phyloP scores from a whole-genome alignment of 2,329 filamentous ascomycete species.

The Pseudogymnoascus sp. region DNA sequence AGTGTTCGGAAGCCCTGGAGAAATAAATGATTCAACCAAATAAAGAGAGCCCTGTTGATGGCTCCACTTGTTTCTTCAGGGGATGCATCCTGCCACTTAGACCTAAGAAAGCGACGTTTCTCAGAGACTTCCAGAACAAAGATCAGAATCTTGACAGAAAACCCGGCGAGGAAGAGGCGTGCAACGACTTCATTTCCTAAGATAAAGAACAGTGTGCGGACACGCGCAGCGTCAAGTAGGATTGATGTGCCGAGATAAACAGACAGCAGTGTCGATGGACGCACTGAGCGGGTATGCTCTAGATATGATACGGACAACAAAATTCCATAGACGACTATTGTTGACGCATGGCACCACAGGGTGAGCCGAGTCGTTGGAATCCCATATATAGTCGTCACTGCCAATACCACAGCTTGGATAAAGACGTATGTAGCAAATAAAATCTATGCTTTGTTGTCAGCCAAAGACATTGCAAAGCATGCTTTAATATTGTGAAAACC shows the following conservation, averaged over 20 bases:
- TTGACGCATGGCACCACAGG: not conserved
- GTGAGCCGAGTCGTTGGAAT: not conserved
- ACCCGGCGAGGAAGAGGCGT: conserved; percentile 23
- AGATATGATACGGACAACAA: conserved; percentile 27
- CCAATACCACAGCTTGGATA: not conserved
- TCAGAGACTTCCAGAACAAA: conserved; percentile 33
- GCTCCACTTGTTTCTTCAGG: conserved; percentile 31
- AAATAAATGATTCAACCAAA: conserved; percentile 33
- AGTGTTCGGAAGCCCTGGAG: conserved; percentile 21
- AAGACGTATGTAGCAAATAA: not conserved
- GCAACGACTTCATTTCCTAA: conserved; percentile 22
- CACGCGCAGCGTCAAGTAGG: conserved; percentile 38
- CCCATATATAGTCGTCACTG: not conserved
- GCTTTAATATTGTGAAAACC: not conserved
- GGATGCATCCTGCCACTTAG: not conserved
- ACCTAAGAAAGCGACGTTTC: conserved; percentile 28
- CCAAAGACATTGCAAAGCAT: not conserved
- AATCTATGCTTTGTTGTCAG: not conserved
- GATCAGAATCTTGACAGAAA: conserved; percentile 27
- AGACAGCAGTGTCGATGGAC: conserved; percentile 38
- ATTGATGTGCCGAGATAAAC: conserved; percentile 37
- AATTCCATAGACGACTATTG: not conserved
- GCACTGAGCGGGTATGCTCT: conserved; percentile 30
- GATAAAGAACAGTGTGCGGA: conserved; percentile 38
- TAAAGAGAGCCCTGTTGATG: conserved; percentile 31